These are phyloP conservation scores for Metschnikowia cubensis DNA, from an alignment of 805 yeast species.

Conservation along the genomic window DNA sequence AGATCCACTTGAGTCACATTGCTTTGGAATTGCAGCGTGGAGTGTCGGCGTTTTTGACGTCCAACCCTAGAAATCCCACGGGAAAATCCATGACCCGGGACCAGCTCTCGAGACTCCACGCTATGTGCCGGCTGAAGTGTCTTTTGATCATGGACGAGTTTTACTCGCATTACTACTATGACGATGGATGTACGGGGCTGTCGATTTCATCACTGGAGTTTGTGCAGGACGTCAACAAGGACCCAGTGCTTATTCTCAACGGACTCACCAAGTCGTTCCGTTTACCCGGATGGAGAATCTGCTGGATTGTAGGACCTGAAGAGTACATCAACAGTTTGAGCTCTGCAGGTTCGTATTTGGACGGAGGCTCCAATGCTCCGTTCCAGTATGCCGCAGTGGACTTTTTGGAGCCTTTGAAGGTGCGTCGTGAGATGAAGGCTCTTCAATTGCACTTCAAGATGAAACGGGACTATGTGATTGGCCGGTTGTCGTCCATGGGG, in stretches of 20 bases:
- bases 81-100: conserved; percentile 48
- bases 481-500: conserved; percentile 50
- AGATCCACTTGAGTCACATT: conserved; percentile 49
- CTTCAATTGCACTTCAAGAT: conserved; percentile 52
- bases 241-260: conserved; percentile 57
- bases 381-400: conserved; percentile 58
- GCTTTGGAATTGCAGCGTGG: conserved; percentile 53
- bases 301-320: conserved; percentile 63
- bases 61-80: conserved; percentile 63
- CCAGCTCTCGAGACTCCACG: conserved; percentile 47
- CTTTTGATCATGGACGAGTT: conserved; percentile 62
- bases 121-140: conserved; percentile 50
- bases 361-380: conserved; percentile 60
- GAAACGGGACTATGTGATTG: conserved; percentile 54
- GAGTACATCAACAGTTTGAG: conserved; percentile 52
- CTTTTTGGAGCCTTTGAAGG: conserved; percentile 48
- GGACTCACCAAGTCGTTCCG: conserved; percentile 60
- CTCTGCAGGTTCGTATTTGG: conserved; percentile 57
- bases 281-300: conserved; percentile 61
- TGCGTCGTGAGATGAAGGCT: conserved; percentile 52
- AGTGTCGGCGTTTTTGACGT: conserved; percentile 53
- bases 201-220: conserved; percentile 48
- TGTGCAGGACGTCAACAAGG: conserved; percentile 52
- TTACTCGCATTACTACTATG: conserved; percentile 55
- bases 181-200: conserved; percentile 50